phyloP scores from a whole-genome alignment of 495 filamentous ascomycete genomes.

The Neurospora sp. region DNA sequence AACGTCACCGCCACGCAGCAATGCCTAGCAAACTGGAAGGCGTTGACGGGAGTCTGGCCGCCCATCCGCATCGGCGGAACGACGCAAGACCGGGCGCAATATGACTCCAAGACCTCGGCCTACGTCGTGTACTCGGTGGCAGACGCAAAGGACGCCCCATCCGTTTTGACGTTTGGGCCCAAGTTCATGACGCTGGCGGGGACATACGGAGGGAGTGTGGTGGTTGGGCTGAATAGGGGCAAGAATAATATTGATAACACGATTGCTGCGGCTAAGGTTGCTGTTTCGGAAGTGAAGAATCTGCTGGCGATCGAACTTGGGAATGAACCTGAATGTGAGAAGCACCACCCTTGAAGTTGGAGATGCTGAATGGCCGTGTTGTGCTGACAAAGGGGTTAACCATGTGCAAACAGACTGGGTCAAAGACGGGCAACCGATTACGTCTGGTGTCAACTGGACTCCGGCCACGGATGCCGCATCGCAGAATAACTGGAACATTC shows the following conservation, averaged over 20 bases:
- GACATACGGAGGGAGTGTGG: constrained; percentile 41
- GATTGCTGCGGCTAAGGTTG: constrained; percentile 42
- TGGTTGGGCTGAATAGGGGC: constrained; percentile 48
- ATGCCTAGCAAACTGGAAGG: constrained; percentile 46
- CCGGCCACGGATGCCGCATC: constrained; percentile 42
- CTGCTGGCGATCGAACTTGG: constrained; percentile 50
- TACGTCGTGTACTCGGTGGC: constrained; percentile 50
- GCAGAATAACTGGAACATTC: constrained; percentile 44
- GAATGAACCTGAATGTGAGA: constrained; percentile 52
- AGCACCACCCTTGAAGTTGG: background rate
- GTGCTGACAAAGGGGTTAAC: background rate
- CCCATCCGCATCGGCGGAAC: constrained; percentile 52
- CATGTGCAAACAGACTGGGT: no score
- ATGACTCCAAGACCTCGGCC: constrained; percentile 37
- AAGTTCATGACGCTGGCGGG: constrained; percentile 45
- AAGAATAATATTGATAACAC: constrained; percentile 47
- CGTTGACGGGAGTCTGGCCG: constrained; percentile 44
- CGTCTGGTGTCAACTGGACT: constrained; percentile 40
- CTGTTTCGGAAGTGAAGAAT: constrained; percentile 35
- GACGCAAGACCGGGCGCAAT: constrained; percentile 48
- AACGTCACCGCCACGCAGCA: constrained; percentile 44
- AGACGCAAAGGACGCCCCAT: constrained; percentile 41
- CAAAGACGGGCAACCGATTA: constrained; percentile 41
- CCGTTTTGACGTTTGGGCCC: constrained; percentile 45
- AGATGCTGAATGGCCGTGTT: constrained; percentile 6